Evolutionary conservation across 352 stramenopile species (phyloP).

Genomic region (Hyaloperonospora brassicae): DNA sequence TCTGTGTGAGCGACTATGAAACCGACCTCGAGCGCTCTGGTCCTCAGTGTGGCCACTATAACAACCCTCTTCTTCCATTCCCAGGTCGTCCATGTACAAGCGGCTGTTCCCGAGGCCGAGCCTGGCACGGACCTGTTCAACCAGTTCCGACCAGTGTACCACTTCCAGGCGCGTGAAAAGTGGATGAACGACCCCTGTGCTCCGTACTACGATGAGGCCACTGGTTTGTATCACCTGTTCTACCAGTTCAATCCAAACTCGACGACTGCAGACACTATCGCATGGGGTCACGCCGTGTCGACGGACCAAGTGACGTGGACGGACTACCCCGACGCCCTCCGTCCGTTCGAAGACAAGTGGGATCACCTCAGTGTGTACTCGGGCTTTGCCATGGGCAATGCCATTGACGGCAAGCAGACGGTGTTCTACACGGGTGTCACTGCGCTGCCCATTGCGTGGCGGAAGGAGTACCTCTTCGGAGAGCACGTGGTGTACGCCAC

Average conservation of each 20-base stretch:
- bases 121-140: conserved; percentile 27
- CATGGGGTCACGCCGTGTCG: conserved; percentile 68
- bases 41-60: conserved; percentile 13
- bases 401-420: conserved; percentile 53
- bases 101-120: conserved; percentile 2
- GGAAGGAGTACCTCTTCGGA: conserved; percentile 44
- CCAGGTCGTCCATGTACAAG: conserved; percentile 6
- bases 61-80: conserved; percentile 11
- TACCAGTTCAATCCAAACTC: conserved; percentile 64
- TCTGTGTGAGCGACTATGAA: conserved; percentile 13
- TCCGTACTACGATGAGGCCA: conserved; percentile 58
- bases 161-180: conserved; percentile 55
- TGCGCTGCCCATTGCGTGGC: conserved; percentile 42
- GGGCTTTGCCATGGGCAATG: conserved; percentile 50
- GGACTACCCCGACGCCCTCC: conserved; percentile 55
- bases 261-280: conserved; percentile 65
- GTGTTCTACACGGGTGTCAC: conserved; percentile 62
- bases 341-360: conserved; percentile 47
- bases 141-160: conserved; percentile 50
- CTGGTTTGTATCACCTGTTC: conserved; percentile 69
- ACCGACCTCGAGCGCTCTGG: conserved; percentile 13
- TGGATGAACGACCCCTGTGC: conserved; percentile 83
- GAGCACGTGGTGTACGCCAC: conserved; percentile 64
- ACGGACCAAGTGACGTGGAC: conserved; percentile 64
- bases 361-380: conserved; percentile 72